Conservation (phyloP, 306 rosid genomes). For the Bauhinia variegata region DNA sequence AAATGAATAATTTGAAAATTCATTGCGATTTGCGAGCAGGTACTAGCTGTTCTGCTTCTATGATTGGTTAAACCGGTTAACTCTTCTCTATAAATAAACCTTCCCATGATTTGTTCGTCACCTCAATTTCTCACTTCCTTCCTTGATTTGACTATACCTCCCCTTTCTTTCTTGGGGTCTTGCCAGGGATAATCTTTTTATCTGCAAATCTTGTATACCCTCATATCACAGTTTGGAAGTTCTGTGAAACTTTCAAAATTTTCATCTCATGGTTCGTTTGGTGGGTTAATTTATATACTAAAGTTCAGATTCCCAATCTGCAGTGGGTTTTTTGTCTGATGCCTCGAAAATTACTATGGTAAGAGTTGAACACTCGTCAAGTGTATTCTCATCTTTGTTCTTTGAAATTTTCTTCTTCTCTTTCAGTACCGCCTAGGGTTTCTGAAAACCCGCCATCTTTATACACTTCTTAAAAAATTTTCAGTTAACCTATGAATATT, state of each 20-base stretch:
- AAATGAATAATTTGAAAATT: neutral
- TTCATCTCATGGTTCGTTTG: neutral
- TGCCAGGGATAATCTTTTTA: constrained; percentile 35
- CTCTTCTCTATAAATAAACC: constrained; percentile 34
- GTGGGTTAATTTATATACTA: neutral
- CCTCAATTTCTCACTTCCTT: neutral
- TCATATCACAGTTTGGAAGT: neutral
- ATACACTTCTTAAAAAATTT: too few species aligned
- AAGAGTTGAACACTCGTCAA: neutral
- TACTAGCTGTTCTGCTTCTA: too few species aligned
- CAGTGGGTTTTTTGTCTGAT: neutral
- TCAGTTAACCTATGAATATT: too few species aligned
- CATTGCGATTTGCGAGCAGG: neutral
- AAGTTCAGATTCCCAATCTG: neutral
- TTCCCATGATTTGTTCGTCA: constrained; percentile 12
- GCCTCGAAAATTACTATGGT: neutral
- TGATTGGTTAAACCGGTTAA: constrained; percentile 23
- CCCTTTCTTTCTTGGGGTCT: constrained; percentile 29
- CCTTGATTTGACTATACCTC: neutral
- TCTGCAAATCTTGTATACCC: too few species aligned
- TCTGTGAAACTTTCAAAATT: neutral
- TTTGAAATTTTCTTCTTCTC: neutral
- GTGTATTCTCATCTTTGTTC: neutral
- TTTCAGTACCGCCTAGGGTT: too few species aligned
- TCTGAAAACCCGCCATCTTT: too few species aligned